Base-by-base conservation (phyloP, 1,139 yeast species). In the Magnusiomyces clavatus region DNA sequence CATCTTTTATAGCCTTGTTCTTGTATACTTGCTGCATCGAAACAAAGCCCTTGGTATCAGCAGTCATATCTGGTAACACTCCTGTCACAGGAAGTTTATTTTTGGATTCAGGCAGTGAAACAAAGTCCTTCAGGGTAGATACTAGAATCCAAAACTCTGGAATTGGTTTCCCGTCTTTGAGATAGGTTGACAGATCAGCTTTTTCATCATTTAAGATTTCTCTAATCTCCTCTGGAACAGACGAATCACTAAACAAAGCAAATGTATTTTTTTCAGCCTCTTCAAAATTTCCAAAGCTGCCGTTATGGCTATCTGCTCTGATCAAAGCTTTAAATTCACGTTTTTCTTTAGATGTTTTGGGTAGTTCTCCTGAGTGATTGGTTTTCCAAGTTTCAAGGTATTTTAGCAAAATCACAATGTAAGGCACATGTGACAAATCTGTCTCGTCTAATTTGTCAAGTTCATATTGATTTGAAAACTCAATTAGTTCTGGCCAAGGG, bases 61-160 rank as follows among this genome's bases (percentile, higher is more conserved):
- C 79, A 37, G 86, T 85, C 97, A 92, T 90, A 65, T 90, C 97
- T 0, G 96, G 96, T 12, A 90, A 64, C 1, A 73, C 76, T 0
- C 96, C 96, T 2, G 84, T 75, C 2, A 88, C 69, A 0, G 97
- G 97, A 24, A 86, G 68, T 54, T 72, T 68, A 4, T 60, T 56
- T 6, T 56, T 55, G 2, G 57, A 50, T 16, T 55, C 56, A 8
- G 56, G 52, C 11, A 34, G 19, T 0, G 60, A 58, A 6, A 82
- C 72, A 64, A 81, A 90, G 3, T 60, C 58, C 38, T 75, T 69
- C 49, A 90, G 69, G 0, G 90, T 84, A 37, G 68, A 70, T 0
- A 80, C 73, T 19, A 82, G 73, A 2, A 77, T 64, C 94, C 95
- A 85, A 60, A 88, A 83, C 8, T 73, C 56, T 4, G 31, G 31